Percentiles rank a stretch among this genome's conserved stretches.
phyloP scores from a whole-genome alignment of 495 filamentous ascomycete genomes.

The Xylona heveae region DNA sequence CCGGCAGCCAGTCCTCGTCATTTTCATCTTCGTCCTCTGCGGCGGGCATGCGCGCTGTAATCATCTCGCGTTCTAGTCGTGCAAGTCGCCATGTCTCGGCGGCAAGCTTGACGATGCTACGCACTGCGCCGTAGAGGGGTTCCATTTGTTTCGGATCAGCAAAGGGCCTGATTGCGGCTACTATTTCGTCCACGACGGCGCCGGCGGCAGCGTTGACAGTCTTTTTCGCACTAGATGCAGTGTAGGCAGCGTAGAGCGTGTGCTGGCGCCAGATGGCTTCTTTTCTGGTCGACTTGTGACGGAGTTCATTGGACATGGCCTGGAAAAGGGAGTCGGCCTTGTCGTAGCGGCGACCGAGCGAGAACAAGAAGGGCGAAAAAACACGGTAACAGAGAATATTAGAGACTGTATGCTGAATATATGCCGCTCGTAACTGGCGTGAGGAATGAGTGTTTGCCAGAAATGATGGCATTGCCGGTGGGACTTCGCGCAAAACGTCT shows the following conservation, averaged over 20 bases:
- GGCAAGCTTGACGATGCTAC: constrained; percentile 38
- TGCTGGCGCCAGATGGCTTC: constrained; percentile 45
- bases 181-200: constrained; percentile 38
- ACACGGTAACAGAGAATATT: constrained; percentile 37
- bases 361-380: constrained; percentile 44
- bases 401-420: constrained; percentile 36
- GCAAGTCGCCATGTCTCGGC: constrained; percentile 45
- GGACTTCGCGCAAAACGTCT: constrained; percentile 28
- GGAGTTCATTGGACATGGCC: constrained; percentile 37
- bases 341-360: constrained; percentile 35
- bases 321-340: constrained; percentile 41
- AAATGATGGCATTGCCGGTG: constrained; percentile 33
- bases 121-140: constrained; percentile 25
- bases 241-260: constrained; percentile 42
- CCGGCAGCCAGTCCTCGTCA: constrained; percentile 24
- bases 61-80: constrained; percentile 37
- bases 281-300: constrained; percentile 35
- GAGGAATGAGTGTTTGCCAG: constrained; percentile 22
- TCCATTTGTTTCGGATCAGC: constrained; percentile 32
- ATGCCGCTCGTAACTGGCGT: constrained; percentile 33
- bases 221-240: constrained; percentile 36
- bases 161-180: constrained; percentile 34
- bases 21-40: constrained; percentile 15
- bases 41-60: constrained; percentile 29
- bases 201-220: constrained; percentile 37